Base-by-base conservation (phyloP, 1,284 basidiomycete genomes). In the Afroboletus lepidellus region DNA sequence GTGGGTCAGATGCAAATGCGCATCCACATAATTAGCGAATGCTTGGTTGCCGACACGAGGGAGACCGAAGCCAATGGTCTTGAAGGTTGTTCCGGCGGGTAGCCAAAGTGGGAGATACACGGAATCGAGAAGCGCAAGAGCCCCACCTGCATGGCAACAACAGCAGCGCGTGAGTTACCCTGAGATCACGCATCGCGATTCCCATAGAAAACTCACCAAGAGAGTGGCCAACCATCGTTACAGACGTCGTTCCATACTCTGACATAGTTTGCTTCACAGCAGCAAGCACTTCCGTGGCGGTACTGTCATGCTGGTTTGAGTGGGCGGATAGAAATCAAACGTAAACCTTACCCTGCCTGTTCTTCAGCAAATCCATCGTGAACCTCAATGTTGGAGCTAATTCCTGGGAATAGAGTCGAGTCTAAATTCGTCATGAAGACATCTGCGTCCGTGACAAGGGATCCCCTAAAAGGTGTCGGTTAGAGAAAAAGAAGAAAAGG, bases 31-130 rank as follows among this genome's bases (percentile, higher is more conserved):
- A 57, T 82, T 54, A 1, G 83, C 83, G 53, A 83, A 85, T 0
- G 71, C 79, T 57, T 79, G 77, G 63, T 87, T 87, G 3, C 85
- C 85, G 36, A 86, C 84, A 45, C 85, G 75, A 21, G 86, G 86
- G 67, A 85, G 73, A 27, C 81, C 81, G 55, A 80, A 85, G 1
- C 67, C 65, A 25, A 82, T 61, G 7, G 67, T 67, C 45, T 59
- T 55, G 60, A 77, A 67, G 5, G 60, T 57, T 4, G 65, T 72
- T 41, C 61, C 61, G 0, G 60, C 33, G 7, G 77, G 71, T 2
- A 78, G 61, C 47, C 70, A 66, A 11, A 74, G 59, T 15, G 64
- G 66, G 20, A 78, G 69, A 55, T 71, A 75, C 12, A 77, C 64
- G 0, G 72, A 67, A 34, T 78, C 77, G 9, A 86, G 70, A 8